phyloP scores from a whole-genome alignment of 2,329 filamentous ascomycete species.

The Monosporascus cannonballus region DNA sequence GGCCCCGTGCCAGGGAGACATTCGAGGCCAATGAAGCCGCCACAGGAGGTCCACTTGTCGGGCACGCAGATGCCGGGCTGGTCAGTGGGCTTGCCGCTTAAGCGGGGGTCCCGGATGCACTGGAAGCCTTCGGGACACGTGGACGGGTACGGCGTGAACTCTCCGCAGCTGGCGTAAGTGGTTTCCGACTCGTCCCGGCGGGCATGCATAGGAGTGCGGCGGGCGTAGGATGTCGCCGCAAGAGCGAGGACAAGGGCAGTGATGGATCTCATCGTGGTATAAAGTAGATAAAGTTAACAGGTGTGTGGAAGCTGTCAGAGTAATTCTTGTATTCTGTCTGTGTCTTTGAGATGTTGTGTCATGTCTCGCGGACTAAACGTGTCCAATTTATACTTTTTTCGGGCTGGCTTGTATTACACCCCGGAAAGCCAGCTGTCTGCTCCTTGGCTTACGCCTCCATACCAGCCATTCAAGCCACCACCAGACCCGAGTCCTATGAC shows the following conservation, averaged over 20 bases:
- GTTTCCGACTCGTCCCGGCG: not conserved
- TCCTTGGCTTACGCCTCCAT: too few relatives aligned
- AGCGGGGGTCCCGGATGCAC: slow-evolving; percentile 6
- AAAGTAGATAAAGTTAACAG: not conserved
- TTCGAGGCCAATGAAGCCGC: not conserved
- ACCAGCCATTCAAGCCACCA: not conserved
- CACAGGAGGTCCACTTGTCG: not conserved
- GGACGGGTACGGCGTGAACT: slow-evolving; percentile 1
- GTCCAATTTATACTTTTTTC: too few relatives aligned
- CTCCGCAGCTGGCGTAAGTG: slow-evolving; percentile 5
- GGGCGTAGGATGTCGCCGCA: slow-evolving; percentile 1
- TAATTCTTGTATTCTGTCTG: too few relatives aligned
- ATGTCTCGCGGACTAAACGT: too few relatives aligned
- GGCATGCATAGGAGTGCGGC: not conserved
- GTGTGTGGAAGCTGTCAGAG: not conserved
- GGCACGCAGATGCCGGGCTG: slow-evolving; percentile 6
- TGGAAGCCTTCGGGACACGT: slow-evolving; percentile 1
- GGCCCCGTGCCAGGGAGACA: not conserved
- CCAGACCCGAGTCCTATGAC: not conserved
- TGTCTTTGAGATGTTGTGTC: too few relatives aligned
- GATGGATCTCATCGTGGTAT: slow-evolving; percentile 2
- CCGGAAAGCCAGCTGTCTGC: too few relatives aligned
- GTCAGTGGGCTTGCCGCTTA: slow-evolving; percentile 1
- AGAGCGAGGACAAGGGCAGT: not conserved
- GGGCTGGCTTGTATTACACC: not conserved